These are phyloP conservation scores for Saturnispora sekii DNA, from an alignment of 805 yeast species.

Conservation along the genomic window DNA sequence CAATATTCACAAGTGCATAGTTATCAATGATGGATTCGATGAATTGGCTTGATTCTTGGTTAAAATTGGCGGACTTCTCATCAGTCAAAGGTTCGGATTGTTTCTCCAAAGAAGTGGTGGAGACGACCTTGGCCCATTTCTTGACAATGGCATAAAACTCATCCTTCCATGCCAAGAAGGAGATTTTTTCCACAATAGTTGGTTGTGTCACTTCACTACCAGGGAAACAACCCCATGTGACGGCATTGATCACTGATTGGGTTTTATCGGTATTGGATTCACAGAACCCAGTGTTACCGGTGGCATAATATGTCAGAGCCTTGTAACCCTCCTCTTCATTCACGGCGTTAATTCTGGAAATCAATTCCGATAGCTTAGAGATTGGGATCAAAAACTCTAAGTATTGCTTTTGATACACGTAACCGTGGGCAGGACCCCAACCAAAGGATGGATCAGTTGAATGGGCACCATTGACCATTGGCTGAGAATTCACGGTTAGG, in stretches of 20 bases:
- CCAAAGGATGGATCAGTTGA: slow-evolving; percentile 70
- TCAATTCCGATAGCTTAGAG: slow-evolving; percentile 27
- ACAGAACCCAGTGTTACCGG: slow-evolving; percentile 26
- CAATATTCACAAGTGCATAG: slow-evolving; percentile 76
- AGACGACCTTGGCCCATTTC: slow-evolving; percentile 49
- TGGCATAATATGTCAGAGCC: slow-evolving; percentile 70
- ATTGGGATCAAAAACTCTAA: slow-evolving; percentile 76
- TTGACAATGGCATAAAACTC: slow-evolving; percentile 77
- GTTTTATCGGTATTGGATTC: slow-evolving; percentile 32
- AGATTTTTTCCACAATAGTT: slow-evolving; percentile 84
- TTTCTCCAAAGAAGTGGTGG: slow-evolving; percentile 11
- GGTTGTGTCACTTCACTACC: slow-evolving; percentile 93
- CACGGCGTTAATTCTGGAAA: slow-evolving; percentile 35
- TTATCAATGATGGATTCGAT: slow-evolving; percentile 40
- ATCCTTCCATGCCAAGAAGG: slow-evolving; percentile 95
- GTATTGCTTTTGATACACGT: slow-evolving; percentile 90
- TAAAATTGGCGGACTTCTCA: slow-evolving; percentile 14
- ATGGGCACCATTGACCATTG: slow-evolving; percentile 71
- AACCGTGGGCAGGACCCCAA: slow-evolving; percentile 94
- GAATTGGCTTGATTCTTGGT: slow-evolving; percentile 28
- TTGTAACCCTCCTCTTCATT: slow-evolving; percentile 36
- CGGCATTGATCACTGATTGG: slow-evolving; percentile 73
- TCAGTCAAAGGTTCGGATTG: slow-evolving; percentile 26
- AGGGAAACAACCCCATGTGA: slow-evolving; percentile 98
- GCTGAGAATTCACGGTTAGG: slow-evolving; percentile 87